A percentile compares a stretch with the other conserved stretches of the same genome.
Conservation (phyloP, 2,329 filamentous ascomycete species). For the Venturia aucupariae region DNA sequence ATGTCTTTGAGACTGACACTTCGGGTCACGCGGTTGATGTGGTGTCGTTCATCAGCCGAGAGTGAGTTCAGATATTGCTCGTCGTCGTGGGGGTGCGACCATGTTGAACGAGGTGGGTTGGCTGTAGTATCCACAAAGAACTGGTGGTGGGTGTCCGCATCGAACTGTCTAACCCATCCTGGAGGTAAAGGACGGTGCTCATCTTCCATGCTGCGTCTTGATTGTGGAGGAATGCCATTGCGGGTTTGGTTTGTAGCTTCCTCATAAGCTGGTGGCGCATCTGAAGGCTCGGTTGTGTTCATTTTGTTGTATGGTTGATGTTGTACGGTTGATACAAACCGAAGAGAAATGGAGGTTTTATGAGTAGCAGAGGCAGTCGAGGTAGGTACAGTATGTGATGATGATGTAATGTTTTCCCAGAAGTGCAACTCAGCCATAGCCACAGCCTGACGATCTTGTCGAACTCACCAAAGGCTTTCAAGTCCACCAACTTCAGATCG, state of each 20-base stretch:
- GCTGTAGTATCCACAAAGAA: slow-evolving; percentile 53
- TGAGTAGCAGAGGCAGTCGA: too few species aligned
- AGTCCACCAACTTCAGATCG: too few species aligned
- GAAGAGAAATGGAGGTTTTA: background rate
- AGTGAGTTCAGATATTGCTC: slow-evolving; percentile 43
- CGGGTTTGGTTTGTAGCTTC: slow-evolving; percentile 22
- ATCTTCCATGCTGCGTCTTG: slow-evolving; percentile 53
- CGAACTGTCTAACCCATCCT: slow-evolving; percentile 50
- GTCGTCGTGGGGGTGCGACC: slow-evolving; percentile 55
- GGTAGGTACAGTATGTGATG: too few species aligned
- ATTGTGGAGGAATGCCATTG: slow-evolving; percentile 45
- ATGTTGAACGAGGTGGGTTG: slow-evolving; percentile 48
- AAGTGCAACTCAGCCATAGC: too few species aligned
- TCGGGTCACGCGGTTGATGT: slow-evolving; percentile 31
- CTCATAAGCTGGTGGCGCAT: slow-evolving; percentile 3
- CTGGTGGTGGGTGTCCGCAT: slow-evolving; percentile 45
- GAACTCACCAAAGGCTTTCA: too few species aligned
- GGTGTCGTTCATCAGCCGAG: slow-evolving; percentile 39
- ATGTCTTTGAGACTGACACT: slow-evolving; percentile 32
- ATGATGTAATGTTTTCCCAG: too few species aligned
- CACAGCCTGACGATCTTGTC: too few species aligned
- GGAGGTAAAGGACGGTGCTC: slow-evolving; percentile 44
- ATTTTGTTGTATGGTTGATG: background rate
- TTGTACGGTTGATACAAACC: too few species aligned
- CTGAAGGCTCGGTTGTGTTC: slow-evolving; percentile 5